Percentiles rank a stretch among this genome's conserved stretches.
phyloP scores from a whole-genome alignment of 108 stramenopile genomes.

The Cyclotella baltica region DNA sequence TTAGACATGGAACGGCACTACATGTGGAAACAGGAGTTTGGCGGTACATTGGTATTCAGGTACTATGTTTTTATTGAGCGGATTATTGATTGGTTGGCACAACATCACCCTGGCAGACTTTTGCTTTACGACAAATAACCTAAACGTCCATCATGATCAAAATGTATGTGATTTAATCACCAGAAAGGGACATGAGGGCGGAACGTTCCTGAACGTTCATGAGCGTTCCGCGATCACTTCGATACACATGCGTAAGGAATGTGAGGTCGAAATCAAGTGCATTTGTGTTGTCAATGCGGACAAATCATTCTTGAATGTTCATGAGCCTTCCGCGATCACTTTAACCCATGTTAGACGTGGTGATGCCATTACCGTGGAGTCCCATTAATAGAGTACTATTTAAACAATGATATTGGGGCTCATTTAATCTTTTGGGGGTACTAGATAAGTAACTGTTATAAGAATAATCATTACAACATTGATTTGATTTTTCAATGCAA shows the following conservation, averaged over 20 bases:
- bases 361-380: too few species aligned
- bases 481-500: too few species aligned
- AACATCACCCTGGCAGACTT: slow-evolving; percentile 10
- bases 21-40: slow-evolving; percentile 18
- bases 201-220: slow-evolving; percentile 20
- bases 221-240: too few species aligned
- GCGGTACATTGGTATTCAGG: slow-evolving; percentile 19
- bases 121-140: slow-evolving; percentile 37
- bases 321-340: too few species aligned
- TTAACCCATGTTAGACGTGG: too few species aligned
- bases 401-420: too few species aligned
- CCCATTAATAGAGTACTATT: too few species aligned
- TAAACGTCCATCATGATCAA: slow-evolving; percentile 26
- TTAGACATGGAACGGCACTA: slow-evolving; percentile 27
- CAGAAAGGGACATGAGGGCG: slow-evolving; percentile 13
- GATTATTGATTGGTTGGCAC: slow-evolving; percentile 17
- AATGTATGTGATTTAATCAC: not conserved
- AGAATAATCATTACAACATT: too few species aligned
- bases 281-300: slow-evolving; percentile 9
- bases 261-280: slow-evolving; percentile 17
- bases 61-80: slow-evolving; percentile 14
- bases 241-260: slow-evolving; percentile 29
- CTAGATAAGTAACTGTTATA: too few species aligned
- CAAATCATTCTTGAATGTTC: too few species aligned
- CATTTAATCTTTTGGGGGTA: too few species aligned